Evolutionary conservation across 305 asterid species (phyloP).

Genomic region (Petunia hybrid): DNA sequence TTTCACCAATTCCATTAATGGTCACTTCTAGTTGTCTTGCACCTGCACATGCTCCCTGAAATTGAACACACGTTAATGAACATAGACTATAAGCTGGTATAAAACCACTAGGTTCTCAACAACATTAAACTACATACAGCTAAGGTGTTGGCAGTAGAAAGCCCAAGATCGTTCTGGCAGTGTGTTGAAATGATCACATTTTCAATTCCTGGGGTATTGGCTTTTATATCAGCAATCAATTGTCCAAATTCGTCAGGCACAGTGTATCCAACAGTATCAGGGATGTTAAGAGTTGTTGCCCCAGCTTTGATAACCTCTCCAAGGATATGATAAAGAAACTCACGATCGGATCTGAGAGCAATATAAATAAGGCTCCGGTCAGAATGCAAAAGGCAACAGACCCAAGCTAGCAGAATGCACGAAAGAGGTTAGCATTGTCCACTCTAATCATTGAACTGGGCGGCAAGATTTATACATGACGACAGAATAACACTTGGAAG

Average conservation of each 20-base stretch:
- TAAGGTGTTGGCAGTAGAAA: conserved; percentile 87
- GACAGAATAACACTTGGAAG: background rate
- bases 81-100: conserved; percentile 28
- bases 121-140: conserved; percentile 57
- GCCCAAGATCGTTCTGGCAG: conserved; percentile 98
- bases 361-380: conserved; percentile 16
- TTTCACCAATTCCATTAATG: conserved; percentile 96
- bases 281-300: conserved; percentile 96
- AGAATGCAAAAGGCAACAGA: background rate
- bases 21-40: conserved; percentile 98
- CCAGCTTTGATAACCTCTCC: conserved; percentile 96
- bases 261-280: conserved; percentile 93
- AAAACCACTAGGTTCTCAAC: conserved; percentile 30
- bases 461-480: background rate
- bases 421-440: background rate
- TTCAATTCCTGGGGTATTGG: conserved; percentile 87
- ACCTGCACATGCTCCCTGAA: conserved; percentile 92
- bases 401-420: conserved; percentile 2
- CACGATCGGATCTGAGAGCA: conserved; percentile 72
- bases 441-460: background rate
- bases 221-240: conserved; percentile 83
- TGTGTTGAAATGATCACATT: conserved; percentile 92
- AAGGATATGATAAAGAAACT: conserved; percentile 84
- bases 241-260: conserved; percentile 81
- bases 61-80: conserved; percentile 33